Base-by-base conservation (phyloP, 2,329 filamentous ascomycete genomes). In the Diplodia sapinea region DNA sequence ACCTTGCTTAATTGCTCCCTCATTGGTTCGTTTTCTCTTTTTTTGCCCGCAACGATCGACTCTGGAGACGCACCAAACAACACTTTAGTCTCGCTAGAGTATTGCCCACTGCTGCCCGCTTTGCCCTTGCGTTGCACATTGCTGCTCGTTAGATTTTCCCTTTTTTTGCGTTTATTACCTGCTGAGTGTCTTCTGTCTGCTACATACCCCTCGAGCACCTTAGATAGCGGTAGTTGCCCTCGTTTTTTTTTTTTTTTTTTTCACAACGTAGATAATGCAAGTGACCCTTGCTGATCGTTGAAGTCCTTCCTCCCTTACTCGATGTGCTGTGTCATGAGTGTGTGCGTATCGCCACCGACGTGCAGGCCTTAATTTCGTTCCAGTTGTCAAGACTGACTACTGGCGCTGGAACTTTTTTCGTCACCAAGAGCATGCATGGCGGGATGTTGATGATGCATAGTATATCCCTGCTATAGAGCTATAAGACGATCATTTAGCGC, bases 131-230 rank as follows among this genome's bases (percentile, higher is more conserved):
- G 47, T 23, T 65, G 50, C 50, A 33, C 13, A 55, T 50, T 52
- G 49, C 62, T 40, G 17, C 23, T 64, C 17, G 23, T 17, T 52
- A 49, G 43, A 23, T 51, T 54, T 52, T 23, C 38, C 43, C 55
- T 51, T 23, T n/a, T 47, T 36, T 33, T 11, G 8, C 7, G 36
- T 38, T 38, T 12, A 11, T 50, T 62, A 8, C n/a, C n/a, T n/a
- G 43, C 43, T 47, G 43, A 17, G n/a, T 47, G 43, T 57, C 38
- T n/a, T 65, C 31, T 55, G 47, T 52, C 31, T 65, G 62, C 62
- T 54, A 65, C 62, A 65, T 65, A 65, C 62, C 62, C 62, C 62
- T 55, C 51, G n/a, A 63, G 49, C 62, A 65, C 50, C 50, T 51
- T 65, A 65, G 62, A 65, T 65, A 65, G 62, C 55, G 57, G 20